Conservation (phyloP, 129 eudicot species). For the Smallanthus sonchifolius region DNA sequence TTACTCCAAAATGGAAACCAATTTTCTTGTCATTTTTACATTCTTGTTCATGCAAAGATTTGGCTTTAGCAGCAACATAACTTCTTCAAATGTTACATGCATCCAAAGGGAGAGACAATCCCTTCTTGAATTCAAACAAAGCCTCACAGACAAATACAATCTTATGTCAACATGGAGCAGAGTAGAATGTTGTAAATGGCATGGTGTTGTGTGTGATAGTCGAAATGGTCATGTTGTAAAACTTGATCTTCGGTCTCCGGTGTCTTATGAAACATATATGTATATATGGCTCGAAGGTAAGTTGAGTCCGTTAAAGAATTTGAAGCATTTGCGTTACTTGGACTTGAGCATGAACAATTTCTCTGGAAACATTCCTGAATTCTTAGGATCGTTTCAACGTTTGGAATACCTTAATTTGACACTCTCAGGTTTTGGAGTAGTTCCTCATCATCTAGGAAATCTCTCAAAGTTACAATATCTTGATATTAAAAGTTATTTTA, state of each 20-base stretch:
- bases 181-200: constrained; percentile 1
- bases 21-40: not conserved
- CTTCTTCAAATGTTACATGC: not conserved
- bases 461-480: constrained; percentile 1
- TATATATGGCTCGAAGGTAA: not conserved
- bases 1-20: not conserved
- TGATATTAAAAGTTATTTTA: not conserved
- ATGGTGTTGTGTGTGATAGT: not conserved
- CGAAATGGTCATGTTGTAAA: not conserved
- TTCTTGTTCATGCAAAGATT: not conserved
- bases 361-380: not conserved
- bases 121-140: not conserved
- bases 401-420: not conserved
- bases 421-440: not conserved
- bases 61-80: not conserved
- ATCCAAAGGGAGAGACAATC: not conserved
- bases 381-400: not conserved
- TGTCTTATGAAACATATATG: not conserved
- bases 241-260: not conserved
- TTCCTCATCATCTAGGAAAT: not conserved
- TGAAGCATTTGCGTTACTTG: constrained; percentile 1
- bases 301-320: not conserved
- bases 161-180: not conserved
- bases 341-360: not conserved
- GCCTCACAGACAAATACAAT: not conserved